Conservation (phyloP, 257 asterid species). For the Eustoma russellianum region DNA sequence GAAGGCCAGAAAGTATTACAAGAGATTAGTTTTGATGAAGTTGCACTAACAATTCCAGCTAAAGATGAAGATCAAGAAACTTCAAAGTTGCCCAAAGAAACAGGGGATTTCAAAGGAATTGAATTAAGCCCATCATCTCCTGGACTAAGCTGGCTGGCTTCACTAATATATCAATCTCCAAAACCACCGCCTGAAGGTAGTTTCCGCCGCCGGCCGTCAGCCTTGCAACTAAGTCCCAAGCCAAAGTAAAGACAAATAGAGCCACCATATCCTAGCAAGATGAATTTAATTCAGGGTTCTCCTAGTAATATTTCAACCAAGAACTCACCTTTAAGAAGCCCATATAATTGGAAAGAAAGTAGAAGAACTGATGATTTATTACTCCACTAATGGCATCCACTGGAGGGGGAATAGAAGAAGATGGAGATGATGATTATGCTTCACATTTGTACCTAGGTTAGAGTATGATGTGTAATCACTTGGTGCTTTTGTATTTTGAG, state of each 20-base stretch:
- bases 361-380: constrained; percentile 23
- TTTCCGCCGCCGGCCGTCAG: constrained; percentile 17
- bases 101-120: constrained; percentile 9
- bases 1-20: constrained; percentile 24
- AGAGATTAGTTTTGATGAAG: constrained; percentile 28
- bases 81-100: constrained; percentile 5
- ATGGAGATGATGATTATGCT: no score
- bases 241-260: constrained; percentile 61
- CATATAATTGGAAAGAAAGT: constrained; percentile 3
- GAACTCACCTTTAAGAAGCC: constrained; percentile 21
- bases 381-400: constrained; percentile 52
- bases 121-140: constrained; percentile 15
- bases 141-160: constrained; percentile 7
- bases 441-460: no score
- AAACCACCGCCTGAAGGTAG: constrained; percentile 27
- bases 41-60: constrained; percentile 38
- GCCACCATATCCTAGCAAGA: constrained; percentile 29
- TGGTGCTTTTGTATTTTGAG: no score
- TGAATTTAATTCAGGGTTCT: constrained; percentile 17
- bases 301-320: constrained; percentile 13
- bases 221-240: constrained; percentile 28
- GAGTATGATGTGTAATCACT: no score
- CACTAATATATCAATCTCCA: constrained; percentile 11
- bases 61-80: constrained; percentile 2
- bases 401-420: constrained; percentile 27